Percentiles rank a stretch among this genome's conserved stretches.
These are phyloP conservation scores for Mitragyna speciosa DNA, from an alignment of 257 asterid genomes.

Conservation along the genomic window DNA sequence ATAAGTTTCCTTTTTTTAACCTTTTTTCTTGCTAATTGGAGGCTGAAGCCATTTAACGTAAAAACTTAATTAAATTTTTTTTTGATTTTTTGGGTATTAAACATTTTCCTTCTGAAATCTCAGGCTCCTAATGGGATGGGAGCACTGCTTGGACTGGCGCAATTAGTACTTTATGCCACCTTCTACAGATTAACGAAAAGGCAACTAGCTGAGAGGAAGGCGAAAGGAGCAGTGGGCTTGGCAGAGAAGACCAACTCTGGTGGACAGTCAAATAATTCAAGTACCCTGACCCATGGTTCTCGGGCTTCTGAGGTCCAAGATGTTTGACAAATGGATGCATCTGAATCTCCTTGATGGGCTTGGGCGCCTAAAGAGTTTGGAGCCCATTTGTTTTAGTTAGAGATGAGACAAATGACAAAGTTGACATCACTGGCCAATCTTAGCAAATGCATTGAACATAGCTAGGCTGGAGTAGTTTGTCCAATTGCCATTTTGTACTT, in stretches of 20 bases:
- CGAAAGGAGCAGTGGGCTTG: conserved; percentile 43
- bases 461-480: no score
- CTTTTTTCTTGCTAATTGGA: no score
- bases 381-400: neutral
- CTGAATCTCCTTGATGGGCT: neutral
- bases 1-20: neutral
- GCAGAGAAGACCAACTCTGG: conserved; percentile 27
- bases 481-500: neutral
- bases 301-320: neutral
- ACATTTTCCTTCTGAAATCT: neutral
- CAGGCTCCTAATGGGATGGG: conserved; percentile 86
- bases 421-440: neutral
- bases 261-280: conserved; percentile 3
- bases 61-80: no score
- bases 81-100: no score
- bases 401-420: neutral
- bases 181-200: conserved; percentile 65
- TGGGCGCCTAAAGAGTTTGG: neutral
- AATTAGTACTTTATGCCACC: conserved; percentile 62
- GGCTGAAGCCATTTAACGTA: no score
- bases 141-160: conserved; percentile 66
- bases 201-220: conserved; percentile 50
- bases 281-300: no score
- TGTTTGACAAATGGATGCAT: neutral
- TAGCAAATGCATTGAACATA: neutral